A percentile compares a stretch with the other conserved stretches of the same genome.
These are phyloP conservation scores for Neurospora terricola DNA, from an alignment of 495 filamentous ascomycete species.

Conservation along the genomic window DNA sequence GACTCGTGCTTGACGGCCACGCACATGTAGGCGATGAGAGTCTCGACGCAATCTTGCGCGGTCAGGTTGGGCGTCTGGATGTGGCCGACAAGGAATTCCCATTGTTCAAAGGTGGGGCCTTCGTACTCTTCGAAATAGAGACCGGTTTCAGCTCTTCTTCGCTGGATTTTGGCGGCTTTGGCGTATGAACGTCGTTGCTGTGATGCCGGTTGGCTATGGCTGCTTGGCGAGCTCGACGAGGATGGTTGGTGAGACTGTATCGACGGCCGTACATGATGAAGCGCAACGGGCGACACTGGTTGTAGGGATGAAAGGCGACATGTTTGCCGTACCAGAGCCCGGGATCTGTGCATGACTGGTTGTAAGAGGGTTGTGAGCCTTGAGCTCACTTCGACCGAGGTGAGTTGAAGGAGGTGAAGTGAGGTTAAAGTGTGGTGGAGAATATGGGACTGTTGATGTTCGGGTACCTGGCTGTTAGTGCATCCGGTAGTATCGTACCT, in stretches of 20 bases:
- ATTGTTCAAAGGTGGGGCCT: constrained; percentile 18
- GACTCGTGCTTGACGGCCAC: constrained; percentile 8
- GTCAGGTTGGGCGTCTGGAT: constrained; percentile 12
- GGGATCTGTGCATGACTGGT: background rate
- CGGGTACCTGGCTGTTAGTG: background rate
- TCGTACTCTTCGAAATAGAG: constrained; percentile 13
- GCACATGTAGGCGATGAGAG: constrained; percentile 15
- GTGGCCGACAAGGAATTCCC: background rate
- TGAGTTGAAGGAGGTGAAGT: background rate
- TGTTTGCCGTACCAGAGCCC: background rate
- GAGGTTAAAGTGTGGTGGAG: background rate
- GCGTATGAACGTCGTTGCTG: background rate
- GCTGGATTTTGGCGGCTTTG: background rate
- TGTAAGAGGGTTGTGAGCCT: background rate
- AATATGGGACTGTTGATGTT: background rate
- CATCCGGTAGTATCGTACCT: background rate
- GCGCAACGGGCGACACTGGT: background rate
- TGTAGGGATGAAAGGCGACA: background rate
- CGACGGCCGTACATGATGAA: background rate
- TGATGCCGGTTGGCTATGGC: background rate
- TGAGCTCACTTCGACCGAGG: background rate
- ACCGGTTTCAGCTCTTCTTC: background rate
- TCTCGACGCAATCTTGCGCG: constrained; percentile 9
- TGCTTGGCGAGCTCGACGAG: background rate
- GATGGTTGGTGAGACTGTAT: background rate